These are phyloP conservation scores for Xylaria arbuscula DNA, from an alignment of 2,329 filamentous ascomycete species.

Conservation along the genomic window DNA sequence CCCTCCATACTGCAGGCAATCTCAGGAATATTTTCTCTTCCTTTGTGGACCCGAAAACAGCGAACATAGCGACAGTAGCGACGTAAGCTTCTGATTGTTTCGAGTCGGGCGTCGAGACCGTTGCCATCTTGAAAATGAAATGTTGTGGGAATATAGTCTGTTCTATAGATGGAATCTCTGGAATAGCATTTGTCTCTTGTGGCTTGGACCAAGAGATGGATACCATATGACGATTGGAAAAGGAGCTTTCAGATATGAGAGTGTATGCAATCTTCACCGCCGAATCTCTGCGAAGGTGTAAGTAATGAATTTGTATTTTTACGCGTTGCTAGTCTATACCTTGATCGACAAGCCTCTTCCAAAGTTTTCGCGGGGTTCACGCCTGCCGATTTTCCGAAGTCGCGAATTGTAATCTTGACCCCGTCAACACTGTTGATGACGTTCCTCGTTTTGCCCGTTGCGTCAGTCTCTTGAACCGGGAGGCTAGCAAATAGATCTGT, in stretches of 20 bases:
- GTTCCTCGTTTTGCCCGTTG: conserved; percentile 68
- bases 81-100: conserved; percentile 90
- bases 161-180: conserved; percentile 58
- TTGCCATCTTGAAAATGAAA: conserved; percentile 78
- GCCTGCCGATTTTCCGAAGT: conserved; percentile 87
- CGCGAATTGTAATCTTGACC: conserved; percentile 71
- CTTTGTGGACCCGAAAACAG: conserved; percentile 79
- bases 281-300: conserved; percentile 68
- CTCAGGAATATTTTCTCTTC: conserved; percentile 88
- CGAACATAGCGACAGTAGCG: conserved; percentile 83
- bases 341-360: conserved; percentile 88
- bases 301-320: conserved; percentile 27
- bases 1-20: conserved; percentile 82
- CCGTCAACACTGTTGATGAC: conserved; percentile 65
- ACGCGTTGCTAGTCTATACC: conserved; percentile 57
- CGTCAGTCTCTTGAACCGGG: conserved; percentile 70
- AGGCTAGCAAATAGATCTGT: conserved; percentile 69
- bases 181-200: conserved; percentile 61
- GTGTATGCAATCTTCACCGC: conserved; percentile 74
- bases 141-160: conserved; percentile 59
- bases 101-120: conserved; percentile 76
- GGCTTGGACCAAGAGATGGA: conserved; percentile 82
- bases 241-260: conserved; percentile 77
- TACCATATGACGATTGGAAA: conserved; percentile 80
- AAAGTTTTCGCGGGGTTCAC: conserved; percentile 79